Base-by-base conservation (phyloP, 495 filamentous ascomycete genomes). In the Penicillium mononematosum region DNA sequence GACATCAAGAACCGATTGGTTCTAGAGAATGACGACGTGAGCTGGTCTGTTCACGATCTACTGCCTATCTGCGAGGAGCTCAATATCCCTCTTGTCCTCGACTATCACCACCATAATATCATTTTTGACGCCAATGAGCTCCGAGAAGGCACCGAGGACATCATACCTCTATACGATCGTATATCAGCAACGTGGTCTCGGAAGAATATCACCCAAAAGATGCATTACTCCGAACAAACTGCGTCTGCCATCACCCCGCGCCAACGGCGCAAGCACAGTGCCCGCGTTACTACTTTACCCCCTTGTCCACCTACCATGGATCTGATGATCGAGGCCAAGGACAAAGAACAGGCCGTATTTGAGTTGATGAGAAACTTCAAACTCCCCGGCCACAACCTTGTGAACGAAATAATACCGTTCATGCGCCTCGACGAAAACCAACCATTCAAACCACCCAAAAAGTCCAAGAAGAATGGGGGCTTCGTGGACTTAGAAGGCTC, bases 311-410 rank as follows among this genome's bases (percentile, higher is more conserved):
- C 83, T 5, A 84, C 85, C 7, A 93, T 95, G 88, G 94, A 96
- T 67, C 77, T 97, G 12, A 98, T 97, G 94, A 96, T 97, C 56
- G 94, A 98, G 75, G 94, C 94, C 17, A 98, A 97, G 65, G 92
- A 96, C 64, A 98, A 97, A 71, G 94, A 98, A 70, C 94, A 97
- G 70, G 92, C 94, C 0, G 92, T 96, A 0, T 96, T 97, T 64
- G 91, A 96, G 59, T 79, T 97, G 14, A 96, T 96, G 90, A 78
- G 86, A 31, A 94, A 77, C 1, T 96, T 88, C 70, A 90, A 86
- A 55, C 79, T 97, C 1, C 88, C 91, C 0, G 90, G 88, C 3
- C 86, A 86, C 67, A 81, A 93, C 5, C 76, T 73, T 1, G 81
- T 94, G 64, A 88, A 87, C 62, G 89, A 96, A 58, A 75, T 98